phyloP scores from a whole-genome alignment of 805 yeast species.

The Naumovozyma castellii region DNA sequence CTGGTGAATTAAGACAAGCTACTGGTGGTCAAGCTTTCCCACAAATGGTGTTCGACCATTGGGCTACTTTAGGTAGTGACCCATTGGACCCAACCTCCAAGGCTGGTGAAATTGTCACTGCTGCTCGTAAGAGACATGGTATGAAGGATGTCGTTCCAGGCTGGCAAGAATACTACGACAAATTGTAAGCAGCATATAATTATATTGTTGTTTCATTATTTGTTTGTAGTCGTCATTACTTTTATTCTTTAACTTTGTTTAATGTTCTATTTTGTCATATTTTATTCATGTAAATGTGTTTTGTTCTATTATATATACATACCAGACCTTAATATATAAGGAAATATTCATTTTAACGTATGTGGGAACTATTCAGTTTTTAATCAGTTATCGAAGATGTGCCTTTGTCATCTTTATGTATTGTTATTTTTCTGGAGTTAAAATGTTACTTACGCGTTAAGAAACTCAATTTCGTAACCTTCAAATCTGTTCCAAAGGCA shows the following conservation, averaged over 20 bases:
- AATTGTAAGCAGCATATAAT: conserved; percentile 42
- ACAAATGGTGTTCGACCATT: conserved; percentile 99
- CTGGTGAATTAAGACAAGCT: conserved; percentile 98
- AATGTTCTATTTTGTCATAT: not conserved
- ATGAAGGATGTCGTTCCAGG: conserved; percentile 96
- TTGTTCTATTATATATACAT: not conserved
- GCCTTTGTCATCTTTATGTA: too few species aligned
- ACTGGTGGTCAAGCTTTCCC: conserved; percentile 99
- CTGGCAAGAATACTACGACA: conserved; percentile 97
- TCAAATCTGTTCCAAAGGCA: too few species aligned
- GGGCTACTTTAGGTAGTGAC: conserved; percentile 87
- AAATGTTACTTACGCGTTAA: too few species aligned
- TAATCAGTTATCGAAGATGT: too few species aligned
- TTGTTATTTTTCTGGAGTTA: too few species aligned
- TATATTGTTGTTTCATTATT: conserved; percentile 5
- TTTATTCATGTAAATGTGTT: conserved; percentile 1
- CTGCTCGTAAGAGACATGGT: conserved; percentile 91
- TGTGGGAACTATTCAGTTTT: too few species aligned
- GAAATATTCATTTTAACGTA: not conserved
- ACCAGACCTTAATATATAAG: not conserved
- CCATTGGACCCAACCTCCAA: conserved; percentile 77
- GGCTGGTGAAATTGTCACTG: conserved; percentile 56
- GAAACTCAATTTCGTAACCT: too few species aligned
- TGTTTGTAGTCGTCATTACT: conserved; percentile 7
- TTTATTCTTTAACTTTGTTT: not conserved